A percentile compares a stretch with the other conserved stretches of the same genome.
These are phyloP conservation scores for Geotrichum ghanense DNA, from an alignment of 805 yeast genomes.

Conservation along the genomic window DNA sequence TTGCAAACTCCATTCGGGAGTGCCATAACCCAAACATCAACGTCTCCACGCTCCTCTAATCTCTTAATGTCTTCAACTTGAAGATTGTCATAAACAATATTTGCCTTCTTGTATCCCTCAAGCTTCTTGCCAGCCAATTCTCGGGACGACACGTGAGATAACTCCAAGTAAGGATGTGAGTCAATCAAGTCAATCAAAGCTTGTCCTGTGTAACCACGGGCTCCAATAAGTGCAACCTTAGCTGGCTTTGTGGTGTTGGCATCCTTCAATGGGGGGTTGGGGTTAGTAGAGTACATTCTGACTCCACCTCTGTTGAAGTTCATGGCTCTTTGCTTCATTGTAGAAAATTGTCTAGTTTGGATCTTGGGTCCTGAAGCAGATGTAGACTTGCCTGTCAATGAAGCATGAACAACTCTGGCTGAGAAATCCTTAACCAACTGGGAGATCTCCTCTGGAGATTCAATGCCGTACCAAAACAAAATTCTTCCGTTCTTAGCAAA, in stretches of 20 bases:
- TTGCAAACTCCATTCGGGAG: conserved; percentile 92
- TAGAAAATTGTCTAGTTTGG: conserved; percentile 18
- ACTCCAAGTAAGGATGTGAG: conserved; percentile 75
- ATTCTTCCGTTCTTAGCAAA: conserved; percentile 81
- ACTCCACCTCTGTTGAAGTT: conserved; percentile 5
- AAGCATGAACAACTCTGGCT: conserved; percentile 8
- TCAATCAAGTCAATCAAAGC: conserved; percentile 80
- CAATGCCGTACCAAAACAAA: conserved; percentile 88
- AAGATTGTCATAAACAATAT: conserved; percentile 72
- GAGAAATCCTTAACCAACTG: conserved; percentile 47
- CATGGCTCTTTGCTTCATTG: conserved; percentile 11
- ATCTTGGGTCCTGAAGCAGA: conserved; percentile 13
- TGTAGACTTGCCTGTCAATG: conserved; percentile 9
- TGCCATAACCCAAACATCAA: conserved; percentile 99
- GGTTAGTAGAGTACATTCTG: conserved; percentile 30
- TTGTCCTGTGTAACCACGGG: conserved; percentile 96
- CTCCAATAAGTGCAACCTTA: conserved; percentile 90
- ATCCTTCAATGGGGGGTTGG: conserved; percentile 59
- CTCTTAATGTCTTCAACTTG: conserved; percentile 75
- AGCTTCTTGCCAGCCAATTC: conserved; percentile 82
- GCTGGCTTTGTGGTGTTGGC: conserved; percentile 54
- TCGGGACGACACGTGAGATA: conserved; percentile 91
- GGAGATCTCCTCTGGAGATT: conserved; percentile 49
- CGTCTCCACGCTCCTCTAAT: conserved; percentile 63
- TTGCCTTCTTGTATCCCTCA: conserved; percentile 74